Conservation (phyloP, 192 early-diverging fungal genomes). For the Chytriomyces hyalinus region DNA sequence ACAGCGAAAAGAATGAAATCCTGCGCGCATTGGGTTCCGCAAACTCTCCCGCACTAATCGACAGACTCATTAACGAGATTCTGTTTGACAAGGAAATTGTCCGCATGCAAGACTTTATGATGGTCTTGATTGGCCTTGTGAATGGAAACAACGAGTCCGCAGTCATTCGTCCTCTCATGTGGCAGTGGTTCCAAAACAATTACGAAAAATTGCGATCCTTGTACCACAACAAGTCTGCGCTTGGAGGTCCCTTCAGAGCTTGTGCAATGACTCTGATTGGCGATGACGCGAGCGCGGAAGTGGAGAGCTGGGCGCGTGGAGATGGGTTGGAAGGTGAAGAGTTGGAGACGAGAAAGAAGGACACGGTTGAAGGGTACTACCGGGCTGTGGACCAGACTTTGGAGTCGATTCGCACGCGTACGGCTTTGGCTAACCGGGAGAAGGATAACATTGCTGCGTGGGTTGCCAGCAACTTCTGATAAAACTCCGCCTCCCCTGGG, state of each 20-base stretch:
- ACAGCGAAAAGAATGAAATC: conserved; percentile 42
- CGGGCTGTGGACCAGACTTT: conserved; percentile 11
- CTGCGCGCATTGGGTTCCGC: conserved; percentile 57
- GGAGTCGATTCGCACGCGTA: conserved; percentile 12
- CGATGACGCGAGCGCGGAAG: neutral
- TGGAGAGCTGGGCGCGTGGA: conserved; percentile 12
- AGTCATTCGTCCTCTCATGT: conserved; percentile 15
- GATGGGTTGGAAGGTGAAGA: neutral
- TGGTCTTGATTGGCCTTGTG: conserved; percentile 6
- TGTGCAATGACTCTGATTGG: conserved; percentile 2
- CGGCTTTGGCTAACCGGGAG: conserved; percentile 1
- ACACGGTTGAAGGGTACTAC: neutral
- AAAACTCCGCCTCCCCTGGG: too few relatives aligned
- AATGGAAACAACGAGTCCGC: neutral
- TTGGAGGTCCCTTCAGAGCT: neutral
- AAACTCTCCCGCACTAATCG: conserved; percentile 49
- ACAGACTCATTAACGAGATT: conserved; percentile 70
- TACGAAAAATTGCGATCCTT: neutral
- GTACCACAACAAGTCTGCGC: neutral
- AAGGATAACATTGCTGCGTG: neutral
- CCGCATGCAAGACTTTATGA: conserved; percentile 26
- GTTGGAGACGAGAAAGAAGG: neutral
- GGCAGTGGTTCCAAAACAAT: conserved; percentile 32
- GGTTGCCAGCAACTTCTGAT: neutral
- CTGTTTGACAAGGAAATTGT: conserved; percentile 72